A percentile compares a stretch with the other conserved stretches of the same genome.
These are phyloP conservation scores for Verticillium isaacii DNA, from an alignment of 2,329 filamentous ascomycete genomes.

Conservation along the genomic window DNA sequence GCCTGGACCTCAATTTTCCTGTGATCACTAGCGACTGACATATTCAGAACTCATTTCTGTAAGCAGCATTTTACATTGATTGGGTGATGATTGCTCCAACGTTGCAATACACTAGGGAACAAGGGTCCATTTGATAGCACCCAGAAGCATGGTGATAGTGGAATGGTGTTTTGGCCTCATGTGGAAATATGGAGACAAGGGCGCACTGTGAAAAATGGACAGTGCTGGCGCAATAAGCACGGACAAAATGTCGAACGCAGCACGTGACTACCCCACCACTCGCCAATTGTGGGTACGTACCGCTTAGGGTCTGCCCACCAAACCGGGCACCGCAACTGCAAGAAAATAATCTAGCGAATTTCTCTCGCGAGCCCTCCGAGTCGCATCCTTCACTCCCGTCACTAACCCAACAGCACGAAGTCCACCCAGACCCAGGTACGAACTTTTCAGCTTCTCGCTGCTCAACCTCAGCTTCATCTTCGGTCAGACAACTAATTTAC, in stretches of 20 bases:
- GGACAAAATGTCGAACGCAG: neutral
- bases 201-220: too few species aligned
- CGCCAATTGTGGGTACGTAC: slow-evolving; percentile 4
- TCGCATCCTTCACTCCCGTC: slow-evolving; percentile 1
- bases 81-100: too few species aligned
- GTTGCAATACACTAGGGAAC: too few species aligned
- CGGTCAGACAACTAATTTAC: slow-evolving; percentile 7
- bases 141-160: too few species aligned
- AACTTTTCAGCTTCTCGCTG: neutral
- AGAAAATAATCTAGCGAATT: neutral
- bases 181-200: too few species aligned
- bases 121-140: too few species aligned
- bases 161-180: too few species aligned
- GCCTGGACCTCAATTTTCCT: too few species aligned
- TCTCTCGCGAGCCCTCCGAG: neutral
- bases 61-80: too few species aligned
- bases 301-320: slow-evolving; percentile 4
- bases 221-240: neutral
- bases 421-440: slow-evolving; percentile 4
- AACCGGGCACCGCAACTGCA: neutral
- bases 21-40: too few species aligned
- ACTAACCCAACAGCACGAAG: slow-evolving; percentile 5
- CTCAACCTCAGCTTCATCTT: neutral
- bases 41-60: too few species aligned
- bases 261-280: slow-evolving; percentile 2